phyloP scores from a whole-genome alignment of 1,284 basidiomycete species.

The Rhodotorula sp. region DNA sequence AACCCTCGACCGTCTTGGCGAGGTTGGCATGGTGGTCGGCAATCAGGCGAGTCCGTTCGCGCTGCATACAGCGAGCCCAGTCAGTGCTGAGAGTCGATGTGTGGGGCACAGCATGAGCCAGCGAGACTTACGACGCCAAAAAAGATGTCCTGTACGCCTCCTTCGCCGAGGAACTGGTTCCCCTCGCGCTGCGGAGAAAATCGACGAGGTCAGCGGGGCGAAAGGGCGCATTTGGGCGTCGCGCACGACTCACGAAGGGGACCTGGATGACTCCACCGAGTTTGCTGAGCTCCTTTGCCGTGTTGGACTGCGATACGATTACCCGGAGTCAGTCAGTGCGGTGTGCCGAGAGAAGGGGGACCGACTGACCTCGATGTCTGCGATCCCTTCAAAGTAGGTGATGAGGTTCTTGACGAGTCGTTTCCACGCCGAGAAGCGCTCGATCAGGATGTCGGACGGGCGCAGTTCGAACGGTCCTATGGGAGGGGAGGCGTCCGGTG shows the following conservation, averaged over 20 bases:
- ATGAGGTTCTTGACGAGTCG: conserved; percentile 93
- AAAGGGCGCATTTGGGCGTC: no score
- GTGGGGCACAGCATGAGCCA: neutral
- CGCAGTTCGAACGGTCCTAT: conserved; percentile 67
- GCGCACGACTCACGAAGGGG: conserved; percentile 61
- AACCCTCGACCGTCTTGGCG: conserved; percentile 92
- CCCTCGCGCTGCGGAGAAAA: conserved; percentile 19
- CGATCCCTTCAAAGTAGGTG: conserved; percentile 63
- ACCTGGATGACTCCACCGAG: conserved; percentile 97
- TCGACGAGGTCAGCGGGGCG: neutral
- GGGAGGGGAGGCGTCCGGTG: no score
- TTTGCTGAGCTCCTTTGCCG: conserved; percentile 89
- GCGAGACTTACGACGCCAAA: conserved; percentile 65
- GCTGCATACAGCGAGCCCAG: conserved; percentile 27
- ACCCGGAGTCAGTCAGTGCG: no score
- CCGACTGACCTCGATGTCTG: conserved; percentile 68
- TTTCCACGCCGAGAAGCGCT: conserved; percentile 90
- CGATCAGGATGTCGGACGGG: conserved; percentile 94
- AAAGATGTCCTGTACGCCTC: conserved; percentile 87
- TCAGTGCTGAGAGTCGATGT: neutral
- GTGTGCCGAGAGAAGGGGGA: neutral
- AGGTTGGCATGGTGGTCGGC: conserved; percentile 97
- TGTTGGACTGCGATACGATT: conserved; percentile 62
- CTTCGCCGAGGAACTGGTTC: conserved; percentile 83
- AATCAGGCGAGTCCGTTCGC: conserved; percentile 86